phyloP scores from a whole-genome alignment of 345 rosid genomes.

The Salix udensis region DNA sequence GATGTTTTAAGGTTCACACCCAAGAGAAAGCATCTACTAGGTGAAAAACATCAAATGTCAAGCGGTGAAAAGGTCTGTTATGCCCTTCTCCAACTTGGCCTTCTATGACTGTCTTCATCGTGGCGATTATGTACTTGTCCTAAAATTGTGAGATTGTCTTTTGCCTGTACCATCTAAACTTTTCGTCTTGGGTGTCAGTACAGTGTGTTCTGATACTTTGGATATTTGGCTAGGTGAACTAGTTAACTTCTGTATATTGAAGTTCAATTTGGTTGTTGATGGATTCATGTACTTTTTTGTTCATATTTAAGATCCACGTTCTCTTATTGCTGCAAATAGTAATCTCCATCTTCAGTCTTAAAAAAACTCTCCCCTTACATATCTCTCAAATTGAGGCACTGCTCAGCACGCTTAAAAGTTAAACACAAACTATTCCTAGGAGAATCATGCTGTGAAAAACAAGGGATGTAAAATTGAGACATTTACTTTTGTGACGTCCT shows the following conservation, averaged over 20 bases:
- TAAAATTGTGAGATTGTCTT: background rate
- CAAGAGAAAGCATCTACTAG: constrained; percentile 40
- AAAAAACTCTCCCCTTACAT: background rate
- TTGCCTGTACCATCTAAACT: background rate
- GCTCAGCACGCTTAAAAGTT: background rate
- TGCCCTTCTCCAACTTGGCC: background rate
- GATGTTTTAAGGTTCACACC: constrained; percentile 74
- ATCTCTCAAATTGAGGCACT: background rate
- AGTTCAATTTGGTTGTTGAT: background rate
- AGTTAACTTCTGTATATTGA: background rate
- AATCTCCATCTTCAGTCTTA: background rate
- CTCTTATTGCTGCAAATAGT: background rate
- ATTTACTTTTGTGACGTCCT: background rate
- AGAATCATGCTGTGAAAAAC: background rate
- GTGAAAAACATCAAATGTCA: constrained; percentile 41
- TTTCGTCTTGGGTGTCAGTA: background rate
- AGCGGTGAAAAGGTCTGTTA: constrained; percentile 57
- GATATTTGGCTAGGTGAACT: background rate
- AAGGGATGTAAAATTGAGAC: background rate
- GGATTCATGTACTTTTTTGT: background rate
- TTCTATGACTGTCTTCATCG: background rate
- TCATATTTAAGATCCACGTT: background rate
- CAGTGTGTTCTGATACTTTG: background rate
- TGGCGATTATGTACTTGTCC: background rate
- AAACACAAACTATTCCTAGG: background rate